phyloP scores from a whole-genome alignment of 2,329 filamentous ascomycete species.

The Hortaea sp. region DNA sequence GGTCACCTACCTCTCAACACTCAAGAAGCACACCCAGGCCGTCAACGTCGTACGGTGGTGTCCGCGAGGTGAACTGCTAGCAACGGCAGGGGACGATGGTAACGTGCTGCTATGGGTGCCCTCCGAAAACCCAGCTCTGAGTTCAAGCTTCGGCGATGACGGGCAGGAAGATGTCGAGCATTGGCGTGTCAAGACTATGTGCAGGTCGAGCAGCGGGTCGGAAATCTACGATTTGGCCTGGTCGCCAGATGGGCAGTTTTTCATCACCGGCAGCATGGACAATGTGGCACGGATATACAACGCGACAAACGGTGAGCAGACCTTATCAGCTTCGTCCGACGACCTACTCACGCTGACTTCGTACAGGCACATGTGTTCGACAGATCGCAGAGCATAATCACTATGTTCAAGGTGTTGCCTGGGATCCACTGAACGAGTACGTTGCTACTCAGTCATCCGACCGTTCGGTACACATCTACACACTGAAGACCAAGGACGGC shows the following conservation, averaged over 20 bases:
- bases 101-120: constrained; percentile 96
- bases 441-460: constrained; percentile 97
- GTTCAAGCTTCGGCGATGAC: constrained; percentile 57
- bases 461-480: constrained; percentile 95
- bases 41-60: constrained; percentile 97
- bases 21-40: constrained; percentile 88
- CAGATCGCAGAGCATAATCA: constrained; percentile 97
- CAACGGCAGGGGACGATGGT: constrained; percentile 91
- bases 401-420: constrained; percentile 95
- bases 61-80: constrained; percentile 84
- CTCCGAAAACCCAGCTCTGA: constrained; percentile 59
- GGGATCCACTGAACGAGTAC: constrained; percentile 97
- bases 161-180: constrained; percentile 92
- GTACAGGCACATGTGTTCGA: constrained; percentile 57
- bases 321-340: not conserved
- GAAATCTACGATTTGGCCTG: constrained; percentile 98
- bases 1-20: constrained; percentile 82
- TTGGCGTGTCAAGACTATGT: constrained; percentile 97
- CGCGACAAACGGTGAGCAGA: constrained; percentile 64
- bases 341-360: constrained; percentile 7
- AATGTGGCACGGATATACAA: constrained; percentile 97
- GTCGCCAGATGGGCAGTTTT: constrained; percentile 93
- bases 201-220: constrained; percentile 71
- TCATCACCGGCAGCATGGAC: constrained; percentile 99
- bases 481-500: constrained; percentile 88